Base-by-base conservation (phyloP, 2,329 filamentous ascomycete genomes). In the Ophiocordyceps camponoti-floridani region DNA sequence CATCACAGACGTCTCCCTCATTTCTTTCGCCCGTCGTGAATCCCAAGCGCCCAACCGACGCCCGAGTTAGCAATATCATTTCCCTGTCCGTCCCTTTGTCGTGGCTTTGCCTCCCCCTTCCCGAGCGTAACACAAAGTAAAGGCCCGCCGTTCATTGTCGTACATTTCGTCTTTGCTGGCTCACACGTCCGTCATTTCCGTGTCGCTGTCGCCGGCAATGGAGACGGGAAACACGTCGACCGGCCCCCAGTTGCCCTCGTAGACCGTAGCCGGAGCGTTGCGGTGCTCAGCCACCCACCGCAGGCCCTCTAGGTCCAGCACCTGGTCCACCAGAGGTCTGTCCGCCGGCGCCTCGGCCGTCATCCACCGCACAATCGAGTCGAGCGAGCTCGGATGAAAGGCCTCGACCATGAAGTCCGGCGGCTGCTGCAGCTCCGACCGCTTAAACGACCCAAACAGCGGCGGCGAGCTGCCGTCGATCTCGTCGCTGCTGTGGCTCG, bases 221-320 rank as follows among this genome's bases (percentile, higher is more conserved):
- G 61, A 60, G 18, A 62, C 59, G 5, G 61, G 53, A 30, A 66
- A 57, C 43, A 69, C 61, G 44, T 73, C 69, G n/a, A 67, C 79
- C 30, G 89, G 89, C 4, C 91, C 91, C 83, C 88, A 98, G 58
- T 85, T 91, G 49, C 91, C 91, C 64, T 98, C 91, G 54, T 84
- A 98, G 44, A 98, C 79, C 0, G 87, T 95, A n/a, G 91, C 91
- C 41, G 87, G 84, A 11, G 87, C 84, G 45, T 82, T 79, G 45
- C 87, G 79, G 49, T 87, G 79, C 43, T 69, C 66, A 45, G 79
- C 74, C 30, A 93, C 82, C 84, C 91, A 98, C 48, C 72, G 73
- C 44, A 94, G 72, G 23, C 86, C 85, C 43, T 79, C 77, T 1
- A 79, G 73, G 41, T 73, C 65, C 42, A 94, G 72, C 11, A 98